Base-by-base conservation (phyloP, 495 filamentous ascomycete species). In the Aspergillus hancockii region DNA sequence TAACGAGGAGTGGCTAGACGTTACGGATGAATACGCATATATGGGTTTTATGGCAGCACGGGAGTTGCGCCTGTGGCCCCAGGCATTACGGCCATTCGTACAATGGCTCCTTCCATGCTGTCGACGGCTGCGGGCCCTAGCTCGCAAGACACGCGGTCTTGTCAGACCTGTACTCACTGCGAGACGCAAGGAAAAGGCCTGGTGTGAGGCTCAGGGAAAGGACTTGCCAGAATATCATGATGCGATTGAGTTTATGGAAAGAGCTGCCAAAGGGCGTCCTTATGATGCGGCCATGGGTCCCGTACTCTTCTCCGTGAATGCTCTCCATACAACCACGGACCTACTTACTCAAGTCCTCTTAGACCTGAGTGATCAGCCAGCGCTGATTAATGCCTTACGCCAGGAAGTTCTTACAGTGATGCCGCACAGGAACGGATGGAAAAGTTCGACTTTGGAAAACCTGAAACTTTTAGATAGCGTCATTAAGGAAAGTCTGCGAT, bases 391-490 rank as follows among this genome's bases (percentile, higher is more conserved):
- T 18, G 61, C 63, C 21, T 65, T 81, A 25, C 67, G 76, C 4
- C 58, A 77, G 10, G 78, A 81, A 64, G 68, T 79, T 46, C 59
- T 68, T 34, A 59, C 67, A 31, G 77, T 78, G 14, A 63, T 74
- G 25, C n/a, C n/a, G n/a, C 58, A 63, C 32, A 52, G 67, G 46
- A 47, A 73, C 16, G 73, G 74, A 7, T 76, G 73, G 71, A 67
- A 66, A 10, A 77, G 73, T 61, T 68, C 65, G 22, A 66, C 71
- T 0, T 30, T 80, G 16, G 68, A 71, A 28, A 72, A 78, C 25
- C 69, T 81, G 14, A 69, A 69, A 61, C 63, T 77, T 16, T 72
- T 81, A 70, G 78, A 81, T 47, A 79, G 76, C 60, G 70, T 77
- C 31, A 47, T 81, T 58, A 80, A 77, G 56, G 78, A 81, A 56